Evolutionary conservation across 305 asterid genomes (phyloP).

Genomic region (Rubia balearica): DNA sequence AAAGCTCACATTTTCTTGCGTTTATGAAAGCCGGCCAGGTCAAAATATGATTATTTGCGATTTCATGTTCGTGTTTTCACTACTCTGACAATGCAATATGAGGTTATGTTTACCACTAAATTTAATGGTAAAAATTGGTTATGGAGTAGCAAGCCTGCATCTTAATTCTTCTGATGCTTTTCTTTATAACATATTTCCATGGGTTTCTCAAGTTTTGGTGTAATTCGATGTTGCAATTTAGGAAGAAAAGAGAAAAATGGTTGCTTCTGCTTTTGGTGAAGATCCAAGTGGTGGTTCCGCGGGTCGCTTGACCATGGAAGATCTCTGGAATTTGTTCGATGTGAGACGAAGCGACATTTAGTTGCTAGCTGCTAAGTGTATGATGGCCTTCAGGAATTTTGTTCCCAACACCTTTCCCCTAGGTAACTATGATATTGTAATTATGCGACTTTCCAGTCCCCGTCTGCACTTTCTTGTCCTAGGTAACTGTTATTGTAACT

Average conservation of each 20-base stretch:
- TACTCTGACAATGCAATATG: not conserved
- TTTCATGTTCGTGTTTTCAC: not conserved
- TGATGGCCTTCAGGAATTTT: too few relatives aligned
- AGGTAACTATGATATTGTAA: too few relatives aligned
- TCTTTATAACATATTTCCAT: not conserved
- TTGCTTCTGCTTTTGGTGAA: constrained; percentile 97
- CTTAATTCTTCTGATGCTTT: not conserved
- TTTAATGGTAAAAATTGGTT: not conserved
- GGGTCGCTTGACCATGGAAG: constrained; percentile 67
- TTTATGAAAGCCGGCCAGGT: too few relatives aligned
- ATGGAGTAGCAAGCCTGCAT: not conserved
- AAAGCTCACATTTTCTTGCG: constrained; percentile 7
- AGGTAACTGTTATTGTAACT: too few relatives aligned
- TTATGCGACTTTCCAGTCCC: too few relatives aligned
- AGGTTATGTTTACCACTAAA: not conserved
- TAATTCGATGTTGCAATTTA: constrained; percentile 20
- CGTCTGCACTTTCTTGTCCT: too few relatives aligned
- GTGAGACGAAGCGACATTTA: constrained; percentile 3
- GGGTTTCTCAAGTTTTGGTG: not conserved
- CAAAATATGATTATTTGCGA: too few relatives aligned
- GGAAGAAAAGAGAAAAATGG: constrained; percentile 98
- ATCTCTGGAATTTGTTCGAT: constrained; percentile 65
- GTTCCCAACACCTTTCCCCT: too few relatives aligned
- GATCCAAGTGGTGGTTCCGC: constrained; percentile 65
- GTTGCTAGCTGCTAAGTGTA: too few relatives aligned